These are phyloP conservation scores for Malus fusca DNA, from an alignment of 306 rosid genomes.

Conservation along the genomic window DNA sequence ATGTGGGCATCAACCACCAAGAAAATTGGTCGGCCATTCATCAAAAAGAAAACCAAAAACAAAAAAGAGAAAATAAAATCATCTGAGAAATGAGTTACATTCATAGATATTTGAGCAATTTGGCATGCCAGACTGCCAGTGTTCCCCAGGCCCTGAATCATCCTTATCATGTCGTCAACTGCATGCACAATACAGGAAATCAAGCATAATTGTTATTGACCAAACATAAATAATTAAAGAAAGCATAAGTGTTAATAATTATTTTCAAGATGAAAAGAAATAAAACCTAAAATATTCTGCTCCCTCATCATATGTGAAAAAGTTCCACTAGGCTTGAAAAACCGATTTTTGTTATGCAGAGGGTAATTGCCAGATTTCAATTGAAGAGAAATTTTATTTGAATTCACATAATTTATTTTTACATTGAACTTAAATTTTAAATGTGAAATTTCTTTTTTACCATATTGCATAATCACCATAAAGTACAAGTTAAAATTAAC, in stretches of 20 bases:
- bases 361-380: too few species aligned
- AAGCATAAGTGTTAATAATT: background rate
- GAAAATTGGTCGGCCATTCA: slow-evolving; percentile 71
- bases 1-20: slow-evolving; percentile 60
- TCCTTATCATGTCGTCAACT: background rate
- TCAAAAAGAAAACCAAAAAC: background rate
- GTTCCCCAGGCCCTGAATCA: background rate
- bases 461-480: too few species aligned
- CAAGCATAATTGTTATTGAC: background rate
- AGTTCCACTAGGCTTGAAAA: background rate
- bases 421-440: too few species aligned
- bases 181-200: background rate
- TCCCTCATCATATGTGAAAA: background rate
- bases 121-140: slow-evolving; percentile 15
- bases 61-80: background rate
- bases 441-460: too few species aligned
- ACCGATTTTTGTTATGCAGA: too few species aligned
- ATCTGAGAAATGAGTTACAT: background rate
- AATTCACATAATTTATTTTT: too few species aligned
- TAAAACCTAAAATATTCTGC: background rate
- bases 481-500: too few species aligned
- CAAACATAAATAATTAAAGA: background rate
- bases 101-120: slow-evolving; percentile 29
- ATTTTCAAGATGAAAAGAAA: background rate
- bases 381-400: too few species aligned